A percentile compares a stretch with the other conserved stretches of the same genome.
Conservation (phyloP, 805 yeast species). For the Ogataea siamensis region DNA sequence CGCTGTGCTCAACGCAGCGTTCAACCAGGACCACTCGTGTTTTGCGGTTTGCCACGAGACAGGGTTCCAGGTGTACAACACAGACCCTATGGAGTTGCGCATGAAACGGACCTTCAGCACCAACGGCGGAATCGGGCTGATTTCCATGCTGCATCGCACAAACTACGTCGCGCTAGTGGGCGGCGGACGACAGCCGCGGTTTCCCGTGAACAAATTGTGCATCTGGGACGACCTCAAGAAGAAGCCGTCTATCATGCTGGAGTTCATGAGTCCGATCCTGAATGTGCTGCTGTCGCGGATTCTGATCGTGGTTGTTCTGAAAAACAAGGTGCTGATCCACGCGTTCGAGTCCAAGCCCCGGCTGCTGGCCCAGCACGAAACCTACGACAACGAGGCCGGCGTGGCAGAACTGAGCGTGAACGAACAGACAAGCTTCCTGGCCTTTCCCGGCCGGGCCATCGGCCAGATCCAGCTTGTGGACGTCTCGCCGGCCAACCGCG, state of each 20-base stretch:
- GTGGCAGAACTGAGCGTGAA: constrained; percentile 47
- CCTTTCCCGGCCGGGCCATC: constrained; percentile 70
- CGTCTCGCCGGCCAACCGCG: constrained; percentile 63
- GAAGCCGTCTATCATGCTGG: constrained; percentile 67
- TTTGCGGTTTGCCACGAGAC: constrained; percentile 78
- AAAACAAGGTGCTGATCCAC: constrained; percentile 66
- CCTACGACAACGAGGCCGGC: constrained; percentile 61
- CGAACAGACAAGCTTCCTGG: constrained; percentile 43
- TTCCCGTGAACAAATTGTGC: constrained; percentile 73
- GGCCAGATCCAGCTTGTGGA: constrained; percentile 85
- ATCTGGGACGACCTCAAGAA: constrained; percentile 92
- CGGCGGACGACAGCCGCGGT: constrained; percentile 79
- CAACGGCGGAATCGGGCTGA: constrained; percentile 64
- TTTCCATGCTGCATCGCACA: constrained; percentile 84
- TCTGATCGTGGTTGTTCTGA: constrained; percentile 69
- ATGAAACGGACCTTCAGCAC: constrained; percentile 54
- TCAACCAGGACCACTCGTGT: constrained; percentile 90
- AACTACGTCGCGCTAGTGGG: constrained; percentile 89
- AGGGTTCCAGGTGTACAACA: constrained; percentile 82
- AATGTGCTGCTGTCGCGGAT: constrained; percentile 74
- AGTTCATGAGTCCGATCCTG: constrained; percentile 72
- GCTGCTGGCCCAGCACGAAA: constrained; percentile 60
- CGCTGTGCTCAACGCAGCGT: constrained; percentile 55
- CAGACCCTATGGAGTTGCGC: constrained; percentile 80
- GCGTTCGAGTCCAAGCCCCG: constrained; percentile 81